These are phyloP conservation scores for Fusarium devonianum DNA, from an alignment of 2,329 filamentous ascomycete species.

Conservation along the genomic window DNA sequence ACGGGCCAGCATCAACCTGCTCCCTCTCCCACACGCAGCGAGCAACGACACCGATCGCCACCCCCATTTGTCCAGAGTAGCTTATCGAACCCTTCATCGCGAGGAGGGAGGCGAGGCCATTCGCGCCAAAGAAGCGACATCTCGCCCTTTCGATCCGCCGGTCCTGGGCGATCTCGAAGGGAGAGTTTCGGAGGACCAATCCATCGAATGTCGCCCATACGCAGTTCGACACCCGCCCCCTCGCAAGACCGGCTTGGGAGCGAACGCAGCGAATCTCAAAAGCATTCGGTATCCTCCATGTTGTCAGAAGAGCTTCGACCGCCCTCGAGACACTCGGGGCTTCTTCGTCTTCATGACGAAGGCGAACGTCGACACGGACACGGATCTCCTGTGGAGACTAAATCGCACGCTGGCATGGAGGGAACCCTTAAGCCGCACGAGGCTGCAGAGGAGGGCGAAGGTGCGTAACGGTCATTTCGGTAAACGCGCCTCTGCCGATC, in stretches of 20 bases:
- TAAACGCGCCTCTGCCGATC: constrained; percentile 27
- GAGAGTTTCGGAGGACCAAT: constrained; percentile 40
- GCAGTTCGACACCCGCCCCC: constrained; percentile 32
- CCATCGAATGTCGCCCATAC: constrained; percentile 38
- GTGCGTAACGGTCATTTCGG: constrained; percentile 20
- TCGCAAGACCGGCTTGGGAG: constrained; percentile 36
- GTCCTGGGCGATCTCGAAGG: constrained; percentile 35
- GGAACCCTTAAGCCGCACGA: constrained; percentile 26
- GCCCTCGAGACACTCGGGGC: constrained; percentile 18
- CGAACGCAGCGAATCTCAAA: constrained; percentile 42
- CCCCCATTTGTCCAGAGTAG: constrained; percentile 42
- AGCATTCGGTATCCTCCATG: constrained; percentile 47
- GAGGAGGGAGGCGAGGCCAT: constrained; percentile 41
- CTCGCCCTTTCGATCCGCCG: constrained; percentile 45
- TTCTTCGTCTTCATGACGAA: constrained; percentile 20
- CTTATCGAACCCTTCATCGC: constrained; percentile 36
- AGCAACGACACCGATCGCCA: constrained; percentile 46
- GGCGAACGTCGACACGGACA: constrained; percentile 21
- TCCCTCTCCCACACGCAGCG: constrained; percentile 40
- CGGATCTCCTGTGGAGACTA: constrained; percentile 27
- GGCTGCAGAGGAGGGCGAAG: constrained; percentile 26
- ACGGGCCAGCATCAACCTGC: constrained; percentile 51
- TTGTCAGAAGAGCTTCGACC: constrained; percentile 39
- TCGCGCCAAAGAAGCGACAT: constrained; percentile 50
- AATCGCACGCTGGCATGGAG: constrained; percentile 12